A percentile compares a stretch with the other conserved stretches of the same genome.
Evolutionary conservation across 805 yeast genomes (phyloP).

Genomic region (Sugiyamaella qingdaonensis): DNA sequence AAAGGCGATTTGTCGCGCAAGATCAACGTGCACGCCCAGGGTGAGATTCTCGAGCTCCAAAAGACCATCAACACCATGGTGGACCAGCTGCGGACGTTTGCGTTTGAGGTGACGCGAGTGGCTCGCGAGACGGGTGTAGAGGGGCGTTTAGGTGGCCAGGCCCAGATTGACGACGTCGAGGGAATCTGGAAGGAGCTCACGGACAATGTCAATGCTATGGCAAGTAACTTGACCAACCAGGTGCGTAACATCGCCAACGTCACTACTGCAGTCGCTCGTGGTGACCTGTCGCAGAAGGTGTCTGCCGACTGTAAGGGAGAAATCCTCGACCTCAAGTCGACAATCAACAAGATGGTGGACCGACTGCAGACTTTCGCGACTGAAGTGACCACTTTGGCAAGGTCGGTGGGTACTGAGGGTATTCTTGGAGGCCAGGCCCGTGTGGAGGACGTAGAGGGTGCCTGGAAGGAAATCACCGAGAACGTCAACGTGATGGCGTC

Average conservation of each 20-base stretch:
- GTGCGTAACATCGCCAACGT: slow-evolving; percentile 85
- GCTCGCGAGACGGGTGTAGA: slow-evolving; percentile 89
- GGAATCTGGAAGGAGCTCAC: slow-evolving; percentile 87
- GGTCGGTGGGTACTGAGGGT: slow-evolving; percentile 88
- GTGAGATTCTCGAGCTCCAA: slow-evolving; percentile 79
- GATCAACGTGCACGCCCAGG: slow-evolving; percentile 87
- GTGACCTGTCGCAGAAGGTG: slow-evolving; percentile 75
- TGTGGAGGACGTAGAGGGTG: slow-evolving; percentile 76
- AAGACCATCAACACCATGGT: slow-evolving; percentile 88
- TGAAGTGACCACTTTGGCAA: slow-evolving; percentile 79
- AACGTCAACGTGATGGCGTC: slow-evolving; percentile 86
- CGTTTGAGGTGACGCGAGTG: slow-evolving; percentile 80
- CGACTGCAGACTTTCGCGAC: slow-evolving; percentile 76
- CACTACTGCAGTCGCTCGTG: slow-evolving; percentile 83
- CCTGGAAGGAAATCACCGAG: slow-evolving; percentile 80
- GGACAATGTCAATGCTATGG: slow-evolving; percentile 85
- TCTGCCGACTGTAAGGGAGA: slow-evolving; percentile 84
- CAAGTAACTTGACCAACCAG: slow-evolving; percentile 78
- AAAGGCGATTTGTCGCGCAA: slow-evolving; percentile 78
- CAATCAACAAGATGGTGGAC: slow-evolving; percentile 86
- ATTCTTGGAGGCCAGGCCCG: slow-evolving; percentile 84
- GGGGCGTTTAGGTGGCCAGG: slow-evolving; percentile 86
- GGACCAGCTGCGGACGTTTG: slow-evolving; percentile 76
- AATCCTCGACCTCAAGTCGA: slow-evolving; percentile 73
- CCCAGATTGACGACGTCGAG: slow-evolving; percentile 69